phyloP scores from a whole-genome alignment of 208 protist genomes.

The Trypanosoma theileri region DNA sequence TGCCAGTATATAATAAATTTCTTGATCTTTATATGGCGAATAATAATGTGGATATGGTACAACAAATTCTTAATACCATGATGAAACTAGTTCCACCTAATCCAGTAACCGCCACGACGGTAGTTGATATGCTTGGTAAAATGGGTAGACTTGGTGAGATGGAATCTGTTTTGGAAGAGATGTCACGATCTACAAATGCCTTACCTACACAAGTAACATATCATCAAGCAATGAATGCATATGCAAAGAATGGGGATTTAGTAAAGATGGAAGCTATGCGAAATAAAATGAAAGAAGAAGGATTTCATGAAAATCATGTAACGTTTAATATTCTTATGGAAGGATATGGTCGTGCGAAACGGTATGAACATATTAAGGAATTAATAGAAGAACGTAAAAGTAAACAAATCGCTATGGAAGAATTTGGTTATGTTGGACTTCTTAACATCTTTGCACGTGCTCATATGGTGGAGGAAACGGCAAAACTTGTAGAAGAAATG shows the following conservation, averaged over 20 bases:
- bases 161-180: slow-evolving; percentile 87
- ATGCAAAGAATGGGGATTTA: slow-evolving; percentile 89
- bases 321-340: slow-evolving; percentile 92
- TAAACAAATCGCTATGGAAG: slow-evolving; percentile 82
- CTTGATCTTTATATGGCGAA: slow-evolving; percentile 82
- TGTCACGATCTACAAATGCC: slow-evolving; percentile 81
- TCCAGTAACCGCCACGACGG: slow-evolving; percentile 87
- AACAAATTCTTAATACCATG: slow-evolving; percentile 89
- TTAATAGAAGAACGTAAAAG: slow-evolving; percentile 72
- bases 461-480: slow-evolving; percentile 65
- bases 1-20: slow-evolving; percentile 91
- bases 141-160: slow-evolving; percentile 88
- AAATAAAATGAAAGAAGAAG: slow-evolving; percentile 52
- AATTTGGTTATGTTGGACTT: slow-evolving; percentile 84
- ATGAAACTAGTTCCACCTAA: slow-evolving; percentile 90
- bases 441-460: slow-evolving; percentile 83
- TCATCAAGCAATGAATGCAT: slow-evolving; percentile 91
- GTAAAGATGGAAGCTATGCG: slow-evolving; percentile 82
- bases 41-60: slow-evolving; percentile 84
- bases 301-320: slow-evolving; percentile 78
- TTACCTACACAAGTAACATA: slow-evolving; percentile 87
- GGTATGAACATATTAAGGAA: slow-evolving; percentile 83
- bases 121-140: slow-evolving; percentile 92
- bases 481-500: slow-evolving; percentile 77
- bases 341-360: slow-evolving; percentile 85